phyloP scores from a whole-genome alignment of 2,329 filamentous ascomycete genomes.

The Aspergillus ustus region DNA sequence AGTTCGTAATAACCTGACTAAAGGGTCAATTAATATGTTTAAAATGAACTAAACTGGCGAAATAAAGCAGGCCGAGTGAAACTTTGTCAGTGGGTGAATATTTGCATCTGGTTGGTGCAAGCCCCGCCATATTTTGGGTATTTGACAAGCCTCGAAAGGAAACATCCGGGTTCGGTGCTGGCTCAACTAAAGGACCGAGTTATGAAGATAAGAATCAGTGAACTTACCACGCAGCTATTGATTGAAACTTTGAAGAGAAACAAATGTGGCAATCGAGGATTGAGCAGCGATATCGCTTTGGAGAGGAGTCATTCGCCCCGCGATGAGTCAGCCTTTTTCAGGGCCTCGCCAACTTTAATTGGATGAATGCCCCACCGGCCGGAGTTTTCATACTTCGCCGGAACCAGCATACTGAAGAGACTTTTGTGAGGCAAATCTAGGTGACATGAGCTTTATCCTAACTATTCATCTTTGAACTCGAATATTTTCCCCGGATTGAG shows the following conservation, averaged over 20 bases:
- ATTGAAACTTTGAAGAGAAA: slow-evolving; percentile 23
- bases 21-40: slow-evolving; percentile 9
- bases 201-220: not conserved
- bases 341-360: slow-evolving; percentile 11
- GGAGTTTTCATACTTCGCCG: slow-evolving; percentile 13
- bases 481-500: slow-evolving; percentile 95
- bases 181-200: not conserved
- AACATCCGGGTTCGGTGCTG: not conserved
- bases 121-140: not conserved
- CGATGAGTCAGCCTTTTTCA: slow-evolving; percentile 31
- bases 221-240: slow-evolving; percentile 29
- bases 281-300: slow-evolving; percentile 39
- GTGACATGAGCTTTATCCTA: slow-evolving; percentile 1
- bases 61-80: not conserved
- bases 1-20: slow-evolving; percentile 8
- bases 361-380: slow-evolving; percentile 1
- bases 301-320: slow-evolving; percentile 23
- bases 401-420: not conserved
- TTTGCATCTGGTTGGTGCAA: not conserved
- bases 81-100: not conserved
- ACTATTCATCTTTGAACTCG: slow-evolving; percentile 54
- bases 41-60: not conserved
- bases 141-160: not conserved
- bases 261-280: slow-evolving; percentile 26
- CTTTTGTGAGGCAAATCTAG: not conserved